These are phyloP conservation scores for Trichoderma sp. DNA, from an alignment of 2,329 filamentous ascomycete genomes.

Conservation along the genomic window DNA sequence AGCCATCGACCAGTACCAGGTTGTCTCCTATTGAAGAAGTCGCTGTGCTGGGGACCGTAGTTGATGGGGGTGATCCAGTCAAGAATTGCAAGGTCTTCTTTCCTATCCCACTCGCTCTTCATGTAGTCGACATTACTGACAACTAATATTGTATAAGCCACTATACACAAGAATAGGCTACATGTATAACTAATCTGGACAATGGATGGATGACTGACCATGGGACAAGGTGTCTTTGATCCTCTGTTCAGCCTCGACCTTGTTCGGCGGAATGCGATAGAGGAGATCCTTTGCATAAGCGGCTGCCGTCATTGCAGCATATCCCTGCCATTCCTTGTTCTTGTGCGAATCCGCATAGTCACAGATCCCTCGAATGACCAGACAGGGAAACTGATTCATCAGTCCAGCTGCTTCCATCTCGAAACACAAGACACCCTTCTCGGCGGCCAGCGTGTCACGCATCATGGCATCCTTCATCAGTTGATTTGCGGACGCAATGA, in stretches of 20 bases:
- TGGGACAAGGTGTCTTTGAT: neutral
- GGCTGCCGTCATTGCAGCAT: neutral
- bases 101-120: neutral
- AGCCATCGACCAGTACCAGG: no score
- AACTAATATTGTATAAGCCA: neutral
- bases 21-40: no score
- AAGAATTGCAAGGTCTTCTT: neutral
- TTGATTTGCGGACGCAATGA: slow-evolving; percentile 7
- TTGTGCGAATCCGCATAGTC: slow-evolving; percentile 8
- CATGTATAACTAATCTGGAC: neutral
- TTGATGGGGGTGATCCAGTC: neutral
- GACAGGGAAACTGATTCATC: slow-evolving; percentile 3
- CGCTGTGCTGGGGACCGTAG: neutral
- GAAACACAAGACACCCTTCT: neutral
- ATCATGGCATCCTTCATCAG: slow-evolving; percentile 2
- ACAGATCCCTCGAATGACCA: slow-evolving; percentile 3
- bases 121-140: neutral
- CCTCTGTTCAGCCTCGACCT: neutral
- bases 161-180: neutral
- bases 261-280: neutral
- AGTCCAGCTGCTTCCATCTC: slow-evolving; percentile 9
- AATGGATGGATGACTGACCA: neutral
- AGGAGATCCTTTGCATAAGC: slow-evolving; percentile 4
- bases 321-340: slow-evolving; percentile 6
- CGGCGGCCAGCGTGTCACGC: neutral